A percentile compares a stretch with the other conserved stretches of the same genome.
These are phyloP conservation scores for Trametes elegans DNA, from an alignment of 768 basidiomycete genomes.

Conservation along the genomic window DNA sequence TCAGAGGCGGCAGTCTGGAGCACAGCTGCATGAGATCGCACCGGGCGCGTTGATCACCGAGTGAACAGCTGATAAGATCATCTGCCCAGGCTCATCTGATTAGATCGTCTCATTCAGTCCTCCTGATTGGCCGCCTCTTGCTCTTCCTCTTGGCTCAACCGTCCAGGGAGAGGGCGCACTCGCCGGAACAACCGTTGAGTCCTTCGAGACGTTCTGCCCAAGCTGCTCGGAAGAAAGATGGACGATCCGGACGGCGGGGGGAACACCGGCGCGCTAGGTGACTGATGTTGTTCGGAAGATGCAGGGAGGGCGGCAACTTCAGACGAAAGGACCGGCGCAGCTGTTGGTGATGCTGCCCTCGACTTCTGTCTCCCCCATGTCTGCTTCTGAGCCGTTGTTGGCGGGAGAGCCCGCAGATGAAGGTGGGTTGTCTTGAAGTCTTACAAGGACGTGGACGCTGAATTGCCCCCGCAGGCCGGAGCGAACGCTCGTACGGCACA, in stretches of 20 bases:
- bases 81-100: too few relatives aligned
- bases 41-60: background rate
- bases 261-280: too few relatives aligned
- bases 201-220: too few relatives aligned
- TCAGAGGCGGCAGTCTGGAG: background rate
- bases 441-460: too few relatives aligned
- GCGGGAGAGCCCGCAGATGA: background rate
- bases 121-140: too few relatives aligned
- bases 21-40: background rate
- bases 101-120: background rate
- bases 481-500: background rate
- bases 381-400: background rate
- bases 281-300: background rate
- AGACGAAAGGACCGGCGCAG: background rate
- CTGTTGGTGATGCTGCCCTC: background rate
- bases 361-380: constrained; percentile 8
- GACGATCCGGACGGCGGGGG: too few relatives aligned
- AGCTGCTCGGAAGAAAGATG: too few relatives aligned
- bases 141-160: background rate
- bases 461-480: background rate
- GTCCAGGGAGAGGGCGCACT: background rate
- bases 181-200: background rate
- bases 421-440: background rate
- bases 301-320: background rate
- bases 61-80: constrained; percentile 13